Percentiles rank a stretch among this genome's conserved stretches.
phyloP scores from a whole-genome alignment of 768 basidiomycete genomes.

The Phanerochaete carnosa region DNA sequence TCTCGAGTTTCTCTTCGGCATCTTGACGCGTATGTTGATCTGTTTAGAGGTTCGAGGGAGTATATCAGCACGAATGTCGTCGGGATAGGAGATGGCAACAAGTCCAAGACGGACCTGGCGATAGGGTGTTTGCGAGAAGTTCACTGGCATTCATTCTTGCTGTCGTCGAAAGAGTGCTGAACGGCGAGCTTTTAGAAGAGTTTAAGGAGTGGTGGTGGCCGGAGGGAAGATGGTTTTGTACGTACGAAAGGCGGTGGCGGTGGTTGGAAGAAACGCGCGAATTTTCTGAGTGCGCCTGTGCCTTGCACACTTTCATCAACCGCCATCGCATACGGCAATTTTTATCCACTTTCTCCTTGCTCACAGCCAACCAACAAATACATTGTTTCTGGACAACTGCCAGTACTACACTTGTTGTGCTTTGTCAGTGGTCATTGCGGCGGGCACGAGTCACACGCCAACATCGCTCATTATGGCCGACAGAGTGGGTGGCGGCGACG shows the following conservation, averaged over 20 bases:
- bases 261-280: slow-evolving; percentile 25
- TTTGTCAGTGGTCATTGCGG: background rate
- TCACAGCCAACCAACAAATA: background rate
- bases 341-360: background rate
- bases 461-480: slow-evolving; percentile 44
- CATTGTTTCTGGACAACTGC: background rate
- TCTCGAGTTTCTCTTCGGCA: slow-evolving; percentile 88
- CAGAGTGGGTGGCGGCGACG: slow-evolving; percentile 43
- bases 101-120: slow-evolving; percentile 63
- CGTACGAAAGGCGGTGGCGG: slow-evolving; percentile 17
- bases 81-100: slow-evolving; percentile 23
- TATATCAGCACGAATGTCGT: slow-evolving; percentile 18
- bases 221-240: slow-evolving; percentile 13
- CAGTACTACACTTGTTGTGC: background rate
- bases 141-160: slow-evolving; percentile 85
- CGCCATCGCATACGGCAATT: slow-evolving; percentile 6
- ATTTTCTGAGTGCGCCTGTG: slow-evolving; percentile 12
- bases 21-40: slow-evolving; percentile 88
- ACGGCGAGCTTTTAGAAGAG: slow-evolving; percentile 13
- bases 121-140: slow-evolving; percentile 90
- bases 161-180: slow-evolving; percentile 13
- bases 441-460: background rate
- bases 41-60: slow-evolving; percentile 30
- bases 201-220: slow-evolving; percentile 9
- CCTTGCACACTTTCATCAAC: slow-evolving; percentile 6